Base-by-base conservation (phyloP, 768 basidiomycete genomes). In the Russula sp. region DNA sequence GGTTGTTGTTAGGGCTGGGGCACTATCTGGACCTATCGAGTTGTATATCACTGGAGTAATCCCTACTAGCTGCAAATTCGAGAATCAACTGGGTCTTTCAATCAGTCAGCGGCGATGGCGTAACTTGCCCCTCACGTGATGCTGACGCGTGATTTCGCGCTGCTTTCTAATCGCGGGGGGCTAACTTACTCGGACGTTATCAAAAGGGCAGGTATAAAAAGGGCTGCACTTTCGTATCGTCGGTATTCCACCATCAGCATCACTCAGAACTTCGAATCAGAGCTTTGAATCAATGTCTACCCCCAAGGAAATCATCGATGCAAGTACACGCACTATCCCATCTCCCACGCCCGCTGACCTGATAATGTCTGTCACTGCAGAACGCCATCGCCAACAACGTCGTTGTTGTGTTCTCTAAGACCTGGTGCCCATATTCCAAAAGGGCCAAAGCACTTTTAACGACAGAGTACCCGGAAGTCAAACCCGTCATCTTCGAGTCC, bases 1-100 rank as follows among this genome's bases (percentile, higher is more conserved):
- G 47, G 77, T 86, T 62, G 93, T 91, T 5, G 85, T 93, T 3
- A 84, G 86, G 3, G 78, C 96, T 95, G 93, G 85, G 83, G 58
- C 42, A 75, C 56, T 36, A 35, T 35, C 54, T 32, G 29, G 25
- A 52, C 61, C 70, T 29, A 25, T 14, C 8, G 35, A 39, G 61
- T 36, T 52, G 35, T 50, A 41, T 59, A 49, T 42, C 38, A 52
- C 7, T 36, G 36, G 22, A 53, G 38, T 35, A 52, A 52, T 20
- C 9, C 13, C 38, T 50, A 34, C n/a, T 20, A 45, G 38, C 14
- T 14, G 4, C 39, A 14, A 41, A 14, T 13, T 41, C 39, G 39
- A 49, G 32, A 49, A 49, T 43, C 18, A 7, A n/a, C 42, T 43
- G 41, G 25, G 25, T 29, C 25, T 29, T 29, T 29, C 25, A 29